phyloP scores from a whole-genome alignment of 306 rosid genomes.

The Alnus rubra region DNA sequence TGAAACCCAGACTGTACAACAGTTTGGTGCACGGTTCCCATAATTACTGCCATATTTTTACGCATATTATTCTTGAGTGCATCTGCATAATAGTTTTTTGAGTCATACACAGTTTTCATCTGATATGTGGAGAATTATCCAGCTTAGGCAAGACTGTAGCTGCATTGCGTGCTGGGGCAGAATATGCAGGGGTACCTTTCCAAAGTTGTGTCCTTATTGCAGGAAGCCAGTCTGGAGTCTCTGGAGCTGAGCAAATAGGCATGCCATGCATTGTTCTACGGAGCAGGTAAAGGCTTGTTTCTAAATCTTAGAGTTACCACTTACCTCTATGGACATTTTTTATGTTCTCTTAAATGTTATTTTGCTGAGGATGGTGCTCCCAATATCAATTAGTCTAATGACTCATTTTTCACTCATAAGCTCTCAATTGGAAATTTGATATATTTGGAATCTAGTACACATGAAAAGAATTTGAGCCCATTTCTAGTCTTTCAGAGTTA shows the following conservation, averaged over 20 bases:
- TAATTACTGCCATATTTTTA: too few relatives aligned
- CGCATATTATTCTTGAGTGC: not conserved
- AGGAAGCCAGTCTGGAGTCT: slow-evolving; percentile 83
- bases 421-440: not conserved
- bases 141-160: slow-evolving; percentile 73
- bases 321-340: not conserved
- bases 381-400: not conserved
- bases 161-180: slow-evolving; percentile 92
- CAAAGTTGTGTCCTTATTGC: slow-evolving; percentile 76
- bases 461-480: not conserved
- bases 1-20: not conserved
- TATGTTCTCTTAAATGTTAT: not conserved
- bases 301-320: not conserved
- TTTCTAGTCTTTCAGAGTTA: not conserved
- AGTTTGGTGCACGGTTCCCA: not conserved
- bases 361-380: not conserved
- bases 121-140: slow-evolving; percentile 22
- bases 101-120: slow-evolving; percentile 14
- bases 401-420: not conserved
- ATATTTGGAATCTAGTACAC: not conserved
- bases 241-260: slow-evolving; percentile 74
- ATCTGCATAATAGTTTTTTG: not conserved
- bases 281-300: slow-evolving; percentile 64
- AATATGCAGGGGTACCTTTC: slow-evolving; percentile 63
- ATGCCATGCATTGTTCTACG: slow-evolving; percentile 85